These are phyloP conservation scores for Mucor velutinosus DNA, from an alignment of 371 early-diverging fungal genomes.

Conservation along the genomic window DNA sequence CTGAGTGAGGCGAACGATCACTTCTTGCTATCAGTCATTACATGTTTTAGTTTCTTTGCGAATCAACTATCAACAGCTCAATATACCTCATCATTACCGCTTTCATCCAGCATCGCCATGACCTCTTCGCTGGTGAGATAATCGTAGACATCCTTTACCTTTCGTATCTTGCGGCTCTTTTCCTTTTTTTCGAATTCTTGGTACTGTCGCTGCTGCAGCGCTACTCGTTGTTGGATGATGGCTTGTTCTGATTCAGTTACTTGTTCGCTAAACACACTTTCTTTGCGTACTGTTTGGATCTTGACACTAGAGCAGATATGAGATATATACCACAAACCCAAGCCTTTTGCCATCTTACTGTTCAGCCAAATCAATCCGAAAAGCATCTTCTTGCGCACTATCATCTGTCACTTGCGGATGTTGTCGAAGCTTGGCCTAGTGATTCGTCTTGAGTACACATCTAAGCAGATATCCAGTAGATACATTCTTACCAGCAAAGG, in stretches of 20 bases:
- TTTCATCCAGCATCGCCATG: conserved; percentile 73
- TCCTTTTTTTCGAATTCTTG: conserved; percentile 79
- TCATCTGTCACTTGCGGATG: conserved; percentile 13
- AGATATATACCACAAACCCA: not conserved
- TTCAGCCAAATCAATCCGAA: conserved; percentile 26
- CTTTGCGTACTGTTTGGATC: conserved; percentile 82
- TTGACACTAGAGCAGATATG: conserved; percentile 55
- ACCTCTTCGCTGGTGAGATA: conserved; percentile 84
- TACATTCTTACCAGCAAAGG: conserved; percentile 13
- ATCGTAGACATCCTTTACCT: conserved; percentile 72
- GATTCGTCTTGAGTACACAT: not conserved
- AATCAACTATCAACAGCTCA: not conserved
- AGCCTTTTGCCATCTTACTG: conserved; percentile 13
- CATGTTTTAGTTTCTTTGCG: not conserved
- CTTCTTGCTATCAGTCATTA: conserved; percentile 56
- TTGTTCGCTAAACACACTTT: conserved; percentile 83
- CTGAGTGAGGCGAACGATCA: conserved; percentile 73
- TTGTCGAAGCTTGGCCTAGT: conserved; percentile 12
- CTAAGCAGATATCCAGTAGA: not conserved
- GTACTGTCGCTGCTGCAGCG: conserved; percentile 83
- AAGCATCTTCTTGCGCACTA: conserved; percentile 12
- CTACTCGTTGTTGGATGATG: conserved; percentile 86
- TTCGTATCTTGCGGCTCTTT: conserved; percentile 69
- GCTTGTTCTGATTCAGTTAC: conserved; percentile 84
- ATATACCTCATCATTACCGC: conserved; percentile 76